phyloP scores from a whole-genome alignment of 495 filamentous ascomycete species.

The Aspergillus nidulans region DNA sequence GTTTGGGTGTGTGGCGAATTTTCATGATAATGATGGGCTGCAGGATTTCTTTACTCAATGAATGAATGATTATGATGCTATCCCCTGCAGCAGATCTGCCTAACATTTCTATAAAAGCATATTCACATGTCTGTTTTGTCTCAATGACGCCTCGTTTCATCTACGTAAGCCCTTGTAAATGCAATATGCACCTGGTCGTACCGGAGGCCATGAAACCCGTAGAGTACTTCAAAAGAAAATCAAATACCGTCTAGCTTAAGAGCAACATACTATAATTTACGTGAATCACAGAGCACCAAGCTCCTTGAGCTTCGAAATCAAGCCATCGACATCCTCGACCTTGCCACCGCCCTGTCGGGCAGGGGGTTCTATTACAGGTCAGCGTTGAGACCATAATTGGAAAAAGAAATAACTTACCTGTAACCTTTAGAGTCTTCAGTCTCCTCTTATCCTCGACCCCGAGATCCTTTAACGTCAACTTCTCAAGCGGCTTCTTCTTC shows the following conservation, averaged over 20 bases:
- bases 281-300: conserved; percentile 65
- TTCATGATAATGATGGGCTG: not conserved
- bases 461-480: conserved; percentile 78
- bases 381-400: not conserved
- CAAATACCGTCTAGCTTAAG: not conserved
- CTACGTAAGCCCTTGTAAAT: no score
- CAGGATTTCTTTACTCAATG: not conserved
- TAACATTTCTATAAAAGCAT: no score
- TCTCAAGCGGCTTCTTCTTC: conserved; percentile 98
- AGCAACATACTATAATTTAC: not conserved
- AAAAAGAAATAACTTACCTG: conserved; percentile 50
- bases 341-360: conserved; percentile 89
- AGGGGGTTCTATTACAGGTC: conserved; percentile 63
- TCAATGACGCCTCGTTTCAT: no score
- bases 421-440: conserved; percentile 84
- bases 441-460: conserved; percentile 68
- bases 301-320: conserved; percentile 91
- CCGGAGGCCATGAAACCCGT: no score
- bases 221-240: not conserved
- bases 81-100: no score
- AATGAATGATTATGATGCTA: not conserved
- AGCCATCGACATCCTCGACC: conserved; percentile 92
- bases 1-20: conserved; percentile 19
- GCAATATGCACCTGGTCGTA: no score
- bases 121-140: no score